Evolutionary conservation across 2,329 filamentous ascomycete species (phyloP).

Genomic region (Fusarium lyarnte): DNA sequence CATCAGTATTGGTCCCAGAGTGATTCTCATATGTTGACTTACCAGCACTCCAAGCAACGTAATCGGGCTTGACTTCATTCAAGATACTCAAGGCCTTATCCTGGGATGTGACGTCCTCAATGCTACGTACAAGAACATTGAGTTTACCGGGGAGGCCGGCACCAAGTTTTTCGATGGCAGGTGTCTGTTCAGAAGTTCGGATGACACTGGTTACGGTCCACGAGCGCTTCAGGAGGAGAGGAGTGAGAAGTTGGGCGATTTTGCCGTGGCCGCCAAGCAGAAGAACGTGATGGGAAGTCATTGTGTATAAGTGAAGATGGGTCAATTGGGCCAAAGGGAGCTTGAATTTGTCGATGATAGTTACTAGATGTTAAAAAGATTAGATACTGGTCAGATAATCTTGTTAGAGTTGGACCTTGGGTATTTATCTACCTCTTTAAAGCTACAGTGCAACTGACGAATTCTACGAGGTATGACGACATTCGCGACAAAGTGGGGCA

Average conservation of each 20-base stretch:
- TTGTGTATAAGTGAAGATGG: constrained; percentile 16
- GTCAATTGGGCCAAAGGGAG: neutral
- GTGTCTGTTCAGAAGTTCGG: constrained; percentile 74
- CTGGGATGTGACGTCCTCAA: constrained; percentile 75
- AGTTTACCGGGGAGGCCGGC: constrained; percentile 69
- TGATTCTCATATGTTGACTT: constrained; percentile 31
- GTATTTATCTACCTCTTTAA: constrained; percentile 7
- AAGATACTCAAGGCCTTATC: constrained; percentile 71
- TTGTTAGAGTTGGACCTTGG: neutral
- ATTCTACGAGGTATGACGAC: constrained; percentile 29
- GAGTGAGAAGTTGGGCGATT: constrained; percentile 77
- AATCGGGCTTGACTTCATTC: constrained; percentile 68
- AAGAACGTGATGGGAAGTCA: constrained; percentile 65
- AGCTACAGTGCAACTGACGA: neutral
- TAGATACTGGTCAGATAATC: neutral
- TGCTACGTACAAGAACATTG: constrained; percentile 73
- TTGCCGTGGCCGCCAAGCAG: constrained; percentile 86
- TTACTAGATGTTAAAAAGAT: neutral
- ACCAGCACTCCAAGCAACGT: constrained; percentile 76
- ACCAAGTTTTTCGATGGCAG: constrained; percentile 70
- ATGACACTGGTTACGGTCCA: constrained; percentile 85
- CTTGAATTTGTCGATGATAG: neutral
- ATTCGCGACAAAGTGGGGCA: constrained; percentile 29
- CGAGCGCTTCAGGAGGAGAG: constrained; percentile 75
- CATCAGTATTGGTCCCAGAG: constrained; percentile 7